Evolutionary conservation across 495 filamentous ascomycete species (phyloP), one percentile per base, ranked within the genome.

Genomic region (Penicillium dipodomyicola): DNA sequence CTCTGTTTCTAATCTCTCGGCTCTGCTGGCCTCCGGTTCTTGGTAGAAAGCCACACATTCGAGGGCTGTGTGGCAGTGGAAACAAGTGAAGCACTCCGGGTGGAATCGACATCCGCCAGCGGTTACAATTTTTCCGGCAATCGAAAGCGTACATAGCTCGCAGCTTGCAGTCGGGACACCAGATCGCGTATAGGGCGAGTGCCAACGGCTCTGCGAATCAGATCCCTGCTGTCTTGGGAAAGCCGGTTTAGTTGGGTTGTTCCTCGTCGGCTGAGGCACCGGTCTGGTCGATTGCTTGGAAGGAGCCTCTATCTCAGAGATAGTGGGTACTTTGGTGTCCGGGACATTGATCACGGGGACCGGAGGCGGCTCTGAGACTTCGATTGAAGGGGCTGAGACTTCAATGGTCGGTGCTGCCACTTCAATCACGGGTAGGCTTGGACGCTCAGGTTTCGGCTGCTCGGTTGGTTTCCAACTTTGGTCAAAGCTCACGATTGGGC

Each of bases 31-130:
- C 10, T 89, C 82, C 0, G 95, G 94, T 66, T 99, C 94, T 3
- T 91, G 89, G 57, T 92, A 95, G 72, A 99, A 97, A 29, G 94
- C 95, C 25, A 99, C 88, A 52, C 91, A 91, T 74, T 97, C 95
- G 43, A 99, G 88, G 2, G 81, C 77, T 4, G 92, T 94, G 43
- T 87, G 83, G 73, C 94, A 99, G 57, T 91, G 81, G 72, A 89
- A 88, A 73, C 94, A 99, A 19, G 82, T 77, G 73, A 99, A 97
- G 72, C 94, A 99, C 56, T 89, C 84, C 1, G 95, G 91, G 65
- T 99, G 94, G 71, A 97, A 97, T 27, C 92, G 88, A n/a, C 77
- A 72, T 43, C 81, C 80, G 11, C 87, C 86, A 12, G 96, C 86
- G 17, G 87, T 91, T 20, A 99, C 87, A 60, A 96, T 90, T 52